Evolutionary conservation across 345 rosid species (phyloP), one percentile per base, ranked within the genome.

Genomic region (Conringia planisiliqua): DNA sequence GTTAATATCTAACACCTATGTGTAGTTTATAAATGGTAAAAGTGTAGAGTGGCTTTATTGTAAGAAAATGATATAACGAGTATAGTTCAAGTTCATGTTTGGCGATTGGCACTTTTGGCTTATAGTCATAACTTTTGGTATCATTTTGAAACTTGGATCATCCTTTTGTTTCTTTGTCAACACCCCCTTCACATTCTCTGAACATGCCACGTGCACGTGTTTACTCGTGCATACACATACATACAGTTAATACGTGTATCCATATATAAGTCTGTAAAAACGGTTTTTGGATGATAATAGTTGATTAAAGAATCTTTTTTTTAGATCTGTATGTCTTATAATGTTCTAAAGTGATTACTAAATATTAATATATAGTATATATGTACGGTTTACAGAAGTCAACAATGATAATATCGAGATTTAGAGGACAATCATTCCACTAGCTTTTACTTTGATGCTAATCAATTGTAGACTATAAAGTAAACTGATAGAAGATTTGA

Each of bases 391-490:
- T 30, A 18, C 1, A 68, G 22, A 75, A 51, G 56, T 61, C 48
- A 68, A 55, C 48, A 68, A 55, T 76, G 67, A 36, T 63, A 10
- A 46, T 70, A 71, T 57, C 76, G 77, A 77, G 72, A 71, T 65
- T 9, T 48, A 65, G 68, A 39, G 68, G 72, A 56, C 77, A 77
- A 57, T 71, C 66, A 77, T 77, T 77, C 80, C 68, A 22, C 48
- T 77, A 70, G 47, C 48, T 71, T 3, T 18, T 6, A 6, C 32
- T 47, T 27, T 36, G 22, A 10, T 32, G 55, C 42, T 70, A 76
- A 18, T 70, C 66, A 56, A 8, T 2, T 44, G 10, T 68, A 44
- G 5, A 39, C 8, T 48, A 43, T 22, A 59, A 38, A 59, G 51
- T 48, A 44, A 74, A 10, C 0, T 58, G 42, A 67, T 48, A 52